Conservation (phyloP, 2,329 filamentous ascomycete species). For the Gnomoniopsis sp. region DNA sequence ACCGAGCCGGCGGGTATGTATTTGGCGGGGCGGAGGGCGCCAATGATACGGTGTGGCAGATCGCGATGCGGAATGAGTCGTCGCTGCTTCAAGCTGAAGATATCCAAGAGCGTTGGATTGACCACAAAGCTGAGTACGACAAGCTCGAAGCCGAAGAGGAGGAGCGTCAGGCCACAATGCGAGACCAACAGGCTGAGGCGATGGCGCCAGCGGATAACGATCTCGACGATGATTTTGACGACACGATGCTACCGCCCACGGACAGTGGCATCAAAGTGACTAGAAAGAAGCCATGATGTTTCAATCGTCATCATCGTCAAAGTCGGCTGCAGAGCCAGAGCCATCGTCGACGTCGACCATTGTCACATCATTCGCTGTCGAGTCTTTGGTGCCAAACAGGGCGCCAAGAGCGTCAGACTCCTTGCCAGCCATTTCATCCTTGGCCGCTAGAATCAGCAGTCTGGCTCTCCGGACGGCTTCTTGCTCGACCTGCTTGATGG, state of each 20-base stretch:
- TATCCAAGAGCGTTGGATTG: conserved; percentile 94
- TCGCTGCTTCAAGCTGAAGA: conserved; percentile 78
- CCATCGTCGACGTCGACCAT: conserved; percentile 41
- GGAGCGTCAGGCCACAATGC: conserved; percentile 67
- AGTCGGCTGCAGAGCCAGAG: conserved; percentile 43
- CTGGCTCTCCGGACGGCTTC: conserved; percentile 80
- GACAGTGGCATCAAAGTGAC: conserved; percentile 70
- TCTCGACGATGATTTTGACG: conserved; percentile 41
- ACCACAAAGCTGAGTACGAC: conserved; percentile 85
- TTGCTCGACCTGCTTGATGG: conserved; percentile 87
- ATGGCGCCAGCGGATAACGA: conserved; percentile 30
- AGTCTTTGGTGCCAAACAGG: conserved; percentile 26
- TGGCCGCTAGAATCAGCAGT: conserved; percentile 65
- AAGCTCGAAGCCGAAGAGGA: conserved; percentile 70
- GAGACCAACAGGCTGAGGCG: conserved; percentile 31
- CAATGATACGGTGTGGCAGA: conserved; percentile 96
- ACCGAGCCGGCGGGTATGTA: conserved; percentile 87
- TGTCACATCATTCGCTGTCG: conserved; percentile 31
- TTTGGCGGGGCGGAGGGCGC: conserved; percentile 88
- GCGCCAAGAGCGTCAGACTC: conserved; percentile 26
- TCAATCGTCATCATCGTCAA: conserved; percentile 38
- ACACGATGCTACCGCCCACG: conserved; percentile 44
- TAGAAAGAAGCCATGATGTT: conserved; percentile 55
- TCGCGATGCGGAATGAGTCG: conserved; percentile 79
- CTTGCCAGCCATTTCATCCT: conserved; percentile 44